Evolutionary conservation across 2,329 filamentous ascomycete genomes (phyloP), one percentile per base, ranked within the genome.

Genomic region (Ceratocystis variospora): DNA sequence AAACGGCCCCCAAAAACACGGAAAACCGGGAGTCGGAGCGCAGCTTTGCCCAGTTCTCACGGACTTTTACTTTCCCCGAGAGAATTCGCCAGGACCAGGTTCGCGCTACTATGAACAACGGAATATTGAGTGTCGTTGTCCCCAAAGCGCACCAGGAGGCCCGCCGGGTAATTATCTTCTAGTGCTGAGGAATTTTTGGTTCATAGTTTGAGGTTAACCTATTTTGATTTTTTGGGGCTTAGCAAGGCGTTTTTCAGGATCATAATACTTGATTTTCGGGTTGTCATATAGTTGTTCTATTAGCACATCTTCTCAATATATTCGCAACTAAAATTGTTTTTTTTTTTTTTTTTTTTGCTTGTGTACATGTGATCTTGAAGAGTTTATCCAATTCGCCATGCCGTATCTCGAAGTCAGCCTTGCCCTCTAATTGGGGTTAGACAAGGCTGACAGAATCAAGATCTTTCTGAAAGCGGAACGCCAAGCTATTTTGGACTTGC

Each of bases 51-150:
- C 80, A 85, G 70, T 90, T 89, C 76, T 79, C 82, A 62, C 82
- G 87, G 69, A 83, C 79, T 67, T 89, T 89, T 77, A 82, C 78
- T 73, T 89, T 89, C 77, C 84, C 86, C 0, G 75, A 76, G 64
- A 81, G 81, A 37, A 80, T 89, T 68, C 83, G 88, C 71, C 80
- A 83, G 71, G 82, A 85, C 17, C 75, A 71, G 2, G 86, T 89
- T 66, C 78, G 75, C 55, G 87, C 87, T 62, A 79, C 73, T 66
- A 81, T 89, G 70, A 81, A 83, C 74, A 81, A 89, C 67, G 87
- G 87, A 33, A 79, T 88, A 69, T 77, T 90, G 69, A 82, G 74
- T 70, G 79, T 89, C 67, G 72, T 78, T 31, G 81, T 89, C 22
- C 87, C 87, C 62, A 89, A 88, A 79, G 37, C 41, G 28, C 62